Percentiles rank a stretch among this genome's conserved stretches.
These are phyloP conservation scores for Gynandropsis gynandra DNA, from an alignment of 345 rosid genomes.

Conservation along the genomic window DNA sequence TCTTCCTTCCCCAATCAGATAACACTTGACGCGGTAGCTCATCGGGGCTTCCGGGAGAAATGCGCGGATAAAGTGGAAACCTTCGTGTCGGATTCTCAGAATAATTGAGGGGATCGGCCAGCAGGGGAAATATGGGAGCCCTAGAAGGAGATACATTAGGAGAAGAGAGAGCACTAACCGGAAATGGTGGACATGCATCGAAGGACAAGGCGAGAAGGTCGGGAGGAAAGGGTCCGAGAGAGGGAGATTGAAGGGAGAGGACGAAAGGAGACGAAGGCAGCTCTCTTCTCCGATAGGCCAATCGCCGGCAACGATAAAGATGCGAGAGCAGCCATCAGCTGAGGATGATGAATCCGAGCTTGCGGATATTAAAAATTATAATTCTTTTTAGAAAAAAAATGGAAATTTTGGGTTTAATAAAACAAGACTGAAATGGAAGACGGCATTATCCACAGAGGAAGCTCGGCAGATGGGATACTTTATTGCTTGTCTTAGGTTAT, in stretches of 20 bases:
- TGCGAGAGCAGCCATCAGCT: constrained; percentile 54
- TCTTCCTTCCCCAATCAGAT: neutral
- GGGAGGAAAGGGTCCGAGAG: constrained; percentile 32
- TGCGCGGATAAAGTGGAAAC: no score
- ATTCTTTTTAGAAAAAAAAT: neutral
- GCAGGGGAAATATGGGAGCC: neutral
- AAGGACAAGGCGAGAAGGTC: constrained; percentile 39
- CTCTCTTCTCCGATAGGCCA: constrained; percentile 38
- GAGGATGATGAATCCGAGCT: neutral
- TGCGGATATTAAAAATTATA: neutral
- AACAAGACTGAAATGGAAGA: neutral
- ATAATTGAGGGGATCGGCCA: neutral
- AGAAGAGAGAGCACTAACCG: constrained; percentile 35
- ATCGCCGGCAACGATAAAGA: constrained; percentile 68
- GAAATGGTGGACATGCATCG: constrained; percentile 58
- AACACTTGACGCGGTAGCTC: no score
- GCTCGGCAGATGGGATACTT: no score
- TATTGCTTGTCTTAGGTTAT: no score
- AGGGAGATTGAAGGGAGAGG: constrained; percentile 35
- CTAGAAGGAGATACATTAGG: neutral
- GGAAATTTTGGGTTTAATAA: neutral
- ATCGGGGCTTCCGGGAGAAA: no score
- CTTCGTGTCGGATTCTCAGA: neutral
- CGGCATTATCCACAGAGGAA: neutral
- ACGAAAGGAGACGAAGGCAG: constrained; percentile 28